Conservation (phyloP, 2,329 filamentous ascomycete genomes). For the Exophiala aquamarina region DNA sequence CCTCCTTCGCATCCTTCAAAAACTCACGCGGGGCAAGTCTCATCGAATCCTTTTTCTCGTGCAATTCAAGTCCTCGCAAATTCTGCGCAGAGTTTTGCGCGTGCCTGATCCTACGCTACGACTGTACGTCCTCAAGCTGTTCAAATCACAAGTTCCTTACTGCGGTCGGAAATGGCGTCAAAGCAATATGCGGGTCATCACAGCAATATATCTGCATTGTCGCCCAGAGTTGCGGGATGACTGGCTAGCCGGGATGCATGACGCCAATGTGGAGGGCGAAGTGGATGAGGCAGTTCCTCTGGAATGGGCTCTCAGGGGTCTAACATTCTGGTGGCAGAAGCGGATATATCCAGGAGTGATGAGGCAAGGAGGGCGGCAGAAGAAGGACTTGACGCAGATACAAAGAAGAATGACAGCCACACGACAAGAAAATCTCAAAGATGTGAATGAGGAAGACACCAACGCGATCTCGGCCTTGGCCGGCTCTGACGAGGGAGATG, state of each 20-base stretch:
- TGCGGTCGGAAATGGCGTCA: slow-evolving; percentile 98
- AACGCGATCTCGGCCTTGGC: slow-evolving; percentile 23
- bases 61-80: slow-evolving; percentile 90
- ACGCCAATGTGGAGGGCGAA: slow-evolving; percentile 83
- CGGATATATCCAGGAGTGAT: slow-evolving; percentile 78
- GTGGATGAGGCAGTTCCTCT: slow-evolving; percentile 90
- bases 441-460: slow-evolving; percentile 7
- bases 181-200: slow-evolving; percentile 98
- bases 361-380: slow-evolving; percentile 45
- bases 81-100: slow-evolving; percentile 86
- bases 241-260: slow-evolving; percentile 33
- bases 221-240: slow-evolving; percentile 90
- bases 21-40: slow-evolving; percentile 92
- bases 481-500: slow-evolving; percentile 36
- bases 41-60: slow-evolving; percentile 92
- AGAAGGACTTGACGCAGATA: slow-evolving; percentile 4
- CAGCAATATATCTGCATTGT: slow-evolving; percentile 91
- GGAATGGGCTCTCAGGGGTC: slow-evolving; percentile 81
- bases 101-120: slow-evolving; percentile 84
- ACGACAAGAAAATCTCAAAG: too few relatives aligned
- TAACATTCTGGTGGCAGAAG: slow-evolving; percentile 95
- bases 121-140: slow-evolving; percentile 93
- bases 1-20: slow-evolving; percentile 93
- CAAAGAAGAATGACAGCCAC: neutral
- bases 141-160: slow-evolving; percentile 98